Conservation (phyloP, 2,329 filamentous ascomycete species). For the Ceratocystis eucalypticola region DNA sequence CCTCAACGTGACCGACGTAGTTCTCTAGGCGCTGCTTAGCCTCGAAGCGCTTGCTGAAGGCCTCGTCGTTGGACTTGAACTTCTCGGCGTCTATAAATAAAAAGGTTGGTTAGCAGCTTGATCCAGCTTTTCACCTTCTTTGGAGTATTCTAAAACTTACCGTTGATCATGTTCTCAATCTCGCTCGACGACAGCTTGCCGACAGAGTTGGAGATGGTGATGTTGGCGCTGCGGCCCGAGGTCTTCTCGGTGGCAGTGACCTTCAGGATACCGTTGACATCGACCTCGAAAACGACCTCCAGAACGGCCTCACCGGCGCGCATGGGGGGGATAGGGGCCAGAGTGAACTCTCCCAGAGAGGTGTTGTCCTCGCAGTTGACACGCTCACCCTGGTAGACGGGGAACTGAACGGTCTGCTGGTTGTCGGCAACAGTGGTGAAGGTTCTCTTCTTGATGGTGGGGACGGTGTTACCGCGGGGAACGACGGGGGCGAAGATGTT, state of each 20-base stretch:
- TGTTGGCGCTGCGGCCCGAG: conserved; percentile 94
- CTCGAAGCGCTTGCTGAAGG: conserved; percentile 99
- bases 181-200: conserved; percentile 90
- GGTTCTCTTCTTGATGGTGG: conserved; percentile 70
- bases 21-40: conserved; percentile 98
- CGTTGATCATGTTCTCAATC: conserved; percentile 96
- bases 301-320: conserved; percentile 90
- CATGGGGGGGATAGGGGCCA: conserved; percentile 78
- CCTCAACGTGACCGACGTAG: conserved; percentile 96
- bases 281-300: conserved; percentile 97
- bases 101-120: conserved; percentile 14
- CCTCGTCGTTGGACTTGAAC: conserved; percentile 96
- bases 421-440: conserved; percentile 76
- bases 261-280: conserved; percentile 99
- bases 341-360: conserved; percentile 89
- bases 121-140: background rate
- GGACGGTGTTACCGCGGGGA: conserved; percentile 61
- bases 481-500: conserved; percentile 97
- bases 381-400: conserved; percentile 90
- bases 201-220: conserved; percentile 98
- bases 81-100: conserved; percentile 65
- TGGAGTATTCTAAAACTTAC: conserved; percentile 31
- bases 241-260: conserved; percentile 99
- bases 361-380: conserved; percentile 99
- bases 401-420: conserved; percentile 79